Base-by-base conservation (phyloP, 106 monocot genomes). In the Cymbidium sinense region DNA sequence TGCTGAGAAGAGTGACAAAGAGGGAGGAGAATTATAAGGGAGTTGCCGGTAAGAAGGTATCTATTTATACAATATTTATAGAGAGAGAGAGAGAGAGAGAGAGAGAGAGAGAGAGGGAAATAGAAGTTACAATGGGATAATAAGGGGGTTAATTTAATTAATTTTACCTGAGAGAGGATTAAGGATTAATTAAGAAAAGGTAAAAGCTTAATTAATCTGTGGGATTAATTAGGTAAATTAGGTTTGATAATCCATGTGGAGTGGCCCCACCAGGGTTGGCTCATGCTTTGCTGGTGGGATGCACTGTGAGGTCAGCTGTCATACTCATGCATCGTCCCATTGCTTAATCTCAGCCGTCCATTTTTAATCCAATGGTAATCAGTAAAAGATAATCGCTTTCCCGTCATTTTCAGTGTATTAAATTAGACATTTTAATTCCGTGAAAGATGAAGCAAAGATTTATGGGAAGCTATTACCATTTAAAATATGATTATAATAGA, bases 251-350 rank as follows among this genome's bases (percentile, higher is more conserved):
- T 71, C 36, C 36, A 71, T 31, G 71, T 71, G 37, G 71, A 20
- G 10, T 5, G 71, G 12, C 71, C 71, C 71, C 36, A 71, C 71
- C 34, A 7, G 36, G 17, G 71, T 36, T 36, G 71, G 71, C 36
- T 71, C 13, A 13, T 33, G 69, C 69, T 33, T 33, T 19, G 69
- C 69, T 31, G 31, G 31, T 69, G 69, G 69, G 69, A 28, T 69
- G 69, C 69, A 69, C 69, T 37, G 37, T 37, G 28, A 34, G 71
- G 71, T 71, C 35, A 71, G 71, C 71, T 71, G 71, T 71, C 71
- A 37, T 20, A 4, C 18, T 58, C 58, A 58, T 8, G 11, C 21
- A 58, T 29, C 19, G 17, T 13, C 20, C 3, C 31, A 71, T 33
- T 33, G 71, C 35, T 37, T 36, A 0, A 71, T 71, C 71, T 19